A percentile compares a stretch with the other conserved stretches of the same genome.
Conservation (phyloP, 805 yeast species). For the Saccharomyces paradoxus region DNA sequence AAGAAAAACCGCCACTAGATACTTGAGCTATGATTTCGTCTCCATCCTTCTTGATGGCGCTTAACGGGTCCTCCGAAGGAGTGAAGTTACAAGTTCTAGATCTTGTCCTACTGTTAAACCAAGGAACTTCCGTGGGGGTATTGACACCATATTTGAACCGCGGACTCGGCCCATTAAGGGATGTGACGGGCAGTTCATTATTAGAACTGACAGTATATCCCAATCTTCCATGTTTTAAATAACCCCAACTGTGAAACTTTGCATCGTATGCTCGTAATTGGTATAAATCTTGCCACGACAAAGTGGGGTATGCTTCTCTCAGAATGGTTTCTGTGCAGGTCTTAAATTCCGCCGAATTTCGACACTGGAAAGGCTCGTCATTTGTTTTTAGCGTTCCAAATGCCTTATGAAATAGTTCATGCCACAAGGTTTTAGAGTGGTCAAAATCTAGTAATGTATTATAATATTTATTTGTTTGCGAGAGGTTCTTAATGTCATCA, state of each 20-base stretch:
- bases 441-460: conserved; percentile 20
- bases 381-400: conserved; percentile 22
- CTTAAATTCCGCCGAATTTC: conserved; percentile 12
- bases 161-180: conserved; percentile 16
- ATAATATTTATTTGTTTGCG: conserved; percentile 27
- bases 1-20: conserved; percentile 57
- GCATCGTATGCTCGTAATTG: conserved; percentile 15
- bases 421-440: conserved; percentile 26
- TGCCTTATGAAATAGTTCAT: conserved; percentile 25
- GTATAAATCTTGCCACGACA: conserved; percentile 25
- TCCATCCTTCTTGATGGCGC: conserved; percentile 10
- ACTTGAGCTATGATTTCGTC: conserved; percentile 26
- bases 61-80: neutral
- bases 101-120: conserved; percentile 8
- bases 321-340: conserved; percentile 24
- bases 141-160: conserved; percentile 25
- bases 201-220: conserved; percentile 26
- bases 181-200: conserved; percentile 8
- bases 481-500: conserved; percentile 24
- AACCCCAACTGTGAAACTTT: conserved; percentile 29
- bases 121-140: conserved; percentile 26
- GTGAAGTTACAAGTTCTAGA: neutral
- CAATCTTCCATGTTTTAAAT: conserved; percentile 25
- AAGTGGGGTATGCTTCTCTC: conserved; percentile 9
- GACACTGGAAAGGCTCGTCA: conserved; percentile 24